Conservation (phyloP, 208 protist genomes). For the Tritrichomonas foetus region DNA sequence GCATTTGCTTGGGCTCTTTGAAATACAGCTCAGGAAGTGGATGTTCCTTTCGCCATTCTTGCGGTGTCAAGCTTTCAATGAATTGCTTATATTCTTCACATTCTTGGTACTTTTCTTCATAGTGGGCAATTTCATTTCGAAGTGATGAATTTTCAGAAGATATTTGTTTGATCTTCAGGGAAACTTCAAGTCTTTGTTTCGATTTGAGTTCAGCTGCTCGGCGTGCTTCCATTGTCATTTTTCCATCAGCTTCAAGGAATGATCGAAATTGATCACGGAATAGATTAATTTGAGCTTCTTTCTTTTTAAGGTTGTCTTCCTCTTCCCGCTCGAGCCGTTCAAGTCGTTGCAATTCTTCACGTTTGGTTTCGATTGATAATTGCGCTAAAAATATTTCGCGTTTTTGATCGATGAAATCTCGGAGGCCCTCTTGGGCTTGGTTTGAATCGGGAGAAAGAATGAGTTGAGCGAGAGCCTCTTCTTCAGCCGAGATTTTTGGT, state of each 20-base stretch:
- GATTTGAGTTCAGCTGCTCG: background rate
- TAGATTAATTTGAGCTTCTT: background rate
- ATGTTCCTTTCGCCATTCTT: background rate
- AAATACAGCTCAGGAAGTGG: background rate
- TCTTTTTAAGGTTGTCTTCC: background rate
- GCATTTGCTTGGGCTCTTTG: background rate
- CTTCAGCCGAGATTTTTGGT: background rate
- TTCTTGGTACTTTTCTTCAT: background rate
- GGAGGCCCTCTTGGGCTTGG: background rate
- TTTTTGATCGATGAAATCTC: background rate
- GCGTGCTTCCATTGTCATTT: background rate
- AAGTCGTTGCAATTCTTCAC: background rate
- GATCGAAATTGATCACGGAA: background rate
- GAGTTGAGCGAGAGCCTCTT: background rate
- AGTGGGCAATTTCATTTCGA: constrained; percentile 1
- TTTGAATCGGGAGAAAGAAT: background rate
- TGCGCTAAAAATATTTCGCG: background rate
- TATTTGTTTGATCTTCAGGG: constrained; percentile 15
- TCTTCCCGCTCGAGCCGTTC: background rate
- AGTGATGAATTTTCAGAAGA: background rate
- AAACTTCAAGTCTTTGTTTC: constrained; percentile 26
- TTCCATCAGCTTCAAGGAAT: background rate
- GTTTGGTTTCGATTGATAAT: background rate
- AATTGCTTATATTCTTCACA: background rate
- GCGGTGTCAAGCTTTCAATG: background rate